Conservation (phyloP, 1,284 basidiomycete species). For the Austropuccinia psidii region DNA sequence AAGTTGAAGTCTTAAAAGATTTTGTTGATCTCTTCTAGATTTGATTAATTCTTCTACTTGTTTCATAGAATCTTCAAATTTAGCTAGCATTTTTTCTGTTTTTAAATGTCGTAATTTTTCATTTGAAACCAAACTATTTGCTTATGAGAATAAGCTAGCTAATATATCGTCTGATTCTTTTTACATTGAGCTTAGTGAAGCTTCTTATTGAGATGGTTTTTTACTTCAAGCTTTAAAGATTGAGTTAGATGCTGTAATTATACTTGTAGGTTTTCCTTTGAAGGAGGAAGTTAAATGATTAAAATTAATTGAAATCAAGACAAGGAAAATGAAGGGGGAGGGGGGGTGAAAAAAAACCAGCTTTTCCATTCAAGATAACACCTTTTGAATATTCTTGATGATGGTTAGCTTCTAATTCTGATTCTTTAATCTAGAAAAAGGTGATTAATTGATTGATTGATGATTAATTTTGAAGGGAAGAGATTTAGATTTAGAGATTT, state of each 20-base stretch:
- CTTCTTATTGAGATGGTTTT: constrained; percentile 81
- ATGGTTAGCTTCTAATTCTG: no score
- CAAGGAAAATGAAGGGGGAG: no score
- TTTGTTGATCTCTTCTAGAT: constrained; percentile 76
- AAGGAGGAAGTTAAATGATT: not conserved
- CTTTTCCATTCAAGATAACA: no score
- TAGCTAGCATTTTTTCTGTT: constrained; percentile 72
- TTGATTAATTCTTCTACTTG: constrained; percentile 78
- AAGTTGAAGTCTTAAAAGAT: constrained; percentile 51
- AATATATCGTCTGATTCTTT: constrained; percentile 76
- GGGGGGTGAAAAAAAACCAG: no score
- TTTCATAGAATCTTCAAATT: constrained; percentile 69
- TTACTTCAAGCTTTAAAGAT: constrained; percentile 77
- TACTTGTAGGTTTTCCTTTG: constrained; percentile 67
- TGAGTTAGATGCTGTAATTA: constrained; percentile 93
- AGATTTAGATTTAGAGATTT: no score
- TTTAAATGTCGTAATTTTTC: constrained; percentile 66
- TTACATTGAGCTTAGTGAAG: constrained; percentile 67
- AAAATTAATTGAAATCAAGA: no score
- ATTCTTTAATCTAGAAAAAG: no score
- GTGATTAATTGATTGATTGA: no score
- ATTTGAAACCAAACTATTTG: constrained; percentile 61
- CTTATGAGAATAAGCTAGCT: constrained; percentile 56
- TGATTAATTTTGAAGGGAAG: no score
- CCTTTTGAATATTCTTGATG: no score